Conservation (phyloP, 1,284 basidiomycete genomes). For the Ceratobasidium sp. region DNA sequence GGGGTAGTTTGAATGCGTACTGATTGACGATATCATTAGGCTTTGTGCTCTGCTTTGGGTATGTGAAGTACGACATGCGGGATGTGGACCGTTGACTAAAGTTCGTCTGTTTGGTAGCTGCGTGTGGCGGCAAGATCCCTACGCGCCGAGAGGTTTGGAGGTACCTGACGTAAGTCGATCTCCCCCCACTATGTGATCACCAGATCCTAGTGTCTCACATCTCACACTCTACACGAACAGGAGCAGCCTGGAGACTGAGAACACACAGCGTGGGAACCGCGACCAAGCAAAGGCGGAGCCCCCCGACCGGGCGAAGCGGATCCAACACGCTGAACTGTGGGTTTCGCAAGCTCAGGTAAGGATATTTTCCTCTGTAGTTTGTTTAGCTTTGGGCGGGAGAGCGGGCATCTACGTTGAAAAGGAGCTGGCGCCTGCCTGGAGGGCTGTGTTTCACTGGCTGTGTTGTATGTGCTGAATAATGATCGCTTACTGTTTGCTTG, state of each 20-base stretch:
- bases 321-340: constrained; percentile 40
- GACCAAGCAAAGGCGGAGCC: constrained; percentile 22
- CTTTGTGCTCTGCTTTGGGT: constrained; percentile 26
- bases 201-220: background rate
- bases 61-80: background rate
- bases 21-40: background rate
- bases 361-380: background rate
- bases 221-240: background rate
- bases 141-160: constrained; percentile 24
- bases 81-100: too few species aligned
- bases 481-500: background rate
- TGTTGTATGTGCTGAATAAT: background rate
- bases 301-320: background rate
- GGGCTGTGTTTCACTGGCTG: background rate
- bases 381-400: background rate
- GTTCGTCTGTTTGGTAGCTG: too few species aligned
- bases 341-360: constrained; percentile 22
- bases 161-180: background rate
- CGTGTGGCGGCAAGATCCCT: background rate
- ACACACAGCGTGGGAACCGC: background rate
- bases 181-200: background rate
- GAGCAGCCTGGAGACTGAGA: constrained; percentile 10
- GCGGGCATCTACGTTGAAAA: background rate
- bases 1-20: background rate
- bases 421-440: background rate